Evolutionary conservation across 2,329 filamentous ascomycete species (phyloP).

Genomic region (Atkinsonella texensis): DNA sequence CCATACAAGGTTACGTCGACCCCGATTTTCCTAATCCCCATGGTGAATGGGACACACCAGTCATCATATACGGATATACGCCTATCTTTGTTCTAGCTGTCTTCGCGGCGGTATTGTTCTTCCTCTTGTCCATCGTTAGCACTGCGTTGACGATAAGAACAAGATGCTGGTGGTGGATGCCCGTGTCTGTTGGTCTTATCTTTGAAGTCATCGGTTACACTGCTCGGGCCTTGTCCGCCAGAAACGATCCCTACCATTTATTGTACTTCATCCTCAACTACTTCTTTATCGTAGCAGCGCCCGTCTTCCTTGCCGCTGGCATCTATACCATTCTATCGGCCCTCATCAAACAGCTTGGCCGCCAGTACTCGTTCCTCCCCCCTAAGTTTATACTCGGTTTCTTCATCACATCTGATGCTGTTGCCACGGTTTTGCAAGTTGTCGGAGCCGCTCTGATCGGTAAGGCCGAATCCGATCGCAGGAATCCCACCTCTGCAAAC

Average conservation of each 20-base stretch:
- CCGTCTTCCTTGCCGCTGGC: slow-evolving; percentile 43
- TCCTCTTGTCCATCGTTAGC: slow-evolving; percentile 27
- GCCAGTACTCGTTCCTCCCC: slow-evolving; percentile 29
- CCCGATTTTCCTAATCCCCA: slow-evolving; percentile 38
- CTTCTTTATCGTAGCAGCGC: slow-evolving; percentile 49
- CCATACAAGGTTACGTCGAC: slow-evolving; percentile 30
- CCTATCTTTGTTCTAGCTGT: slow-evolving; percentile 31
- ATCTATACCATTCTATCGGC: slow-evolving; percentile 43
- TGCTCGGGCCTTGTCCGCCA: slow-evolving; percentile 33
- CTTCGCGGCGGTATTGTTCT: slow-evolving; percentile 32
- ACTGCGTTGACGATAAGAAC: slow-evolving; percentile 22
- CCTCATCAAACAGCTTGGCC: slow-evolving; percentile 33
- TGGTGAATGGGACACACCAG: slow-evolving; percentile 30
- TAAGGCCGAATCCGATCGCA: slow-evolving; percentile 31
- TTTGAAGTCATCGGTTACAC: slow-evolving; percentile 40
- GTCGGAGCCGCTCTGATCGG: slow-evolving; percentile 43
- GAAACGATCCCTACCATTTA: slow-evolving; percentile 39
- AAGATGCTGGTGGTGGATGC: slow-evolving; percentile 34
- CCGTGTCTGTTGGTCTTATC: slow-evolving; percentile 29
- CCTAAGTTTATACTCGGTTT: slow-evolving; percentile 37
- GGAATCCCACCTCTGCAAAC: slow-evolving; percentile 38
- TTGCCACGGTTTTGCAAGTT: slow-evolving; percentile 41
- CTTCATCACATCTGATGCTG: slow-evolving; percentile 41
- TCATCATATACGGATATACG: slow-evolving; percentile 40
- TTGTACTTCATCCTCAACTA: slow-evolving; percentile 46